phyloP scores from a whole-genome alignment of 805 yeast genomes.

The Starmerella khaoyaiensis region DNA sequence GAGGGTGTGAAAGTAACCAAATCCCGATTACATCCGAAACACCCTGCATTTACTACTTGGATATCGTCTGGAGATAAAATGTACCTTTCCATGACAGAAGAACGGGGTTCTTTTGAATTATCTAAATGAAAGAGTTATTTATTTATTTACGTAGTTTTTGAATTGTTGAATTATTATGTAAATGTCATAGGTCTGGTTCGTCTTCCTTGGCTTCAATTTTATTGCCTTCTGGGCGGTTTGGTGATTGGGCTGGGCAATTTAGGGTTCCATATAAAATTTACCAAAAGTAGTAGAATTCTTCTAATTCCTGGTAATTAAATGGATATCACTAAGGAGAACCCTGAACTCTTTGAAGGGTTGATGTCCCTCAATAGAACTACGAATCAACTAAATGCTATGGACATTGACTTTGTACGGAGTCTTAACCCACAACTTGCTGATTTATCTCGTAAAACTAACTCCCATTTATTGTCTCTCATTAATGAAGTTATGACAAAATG shows the following conservation, averaged over 20 bases:
- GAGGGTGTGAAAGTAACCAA: slow-evolving; percentile 10
- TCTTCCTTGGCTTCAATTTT: no score
- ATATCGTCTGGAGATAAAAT: slow-evolving; percentile 14
- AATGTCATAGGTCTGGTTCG: no score
- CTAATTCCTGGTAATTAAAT: slow-evolving; percentile 9
- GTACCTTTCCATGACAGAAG: slow-evolving; percentile 20
- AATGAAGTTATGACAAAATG: slow-evolving; percentile 22
- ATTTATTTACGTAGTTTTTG: no score
- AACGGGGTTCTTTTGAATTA: no score
- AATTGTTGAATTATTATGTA: no score
- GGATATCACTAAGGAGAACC: slow-evolving; percentile 18
- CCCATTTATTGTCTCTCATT: slow-evolving; percentile 23
- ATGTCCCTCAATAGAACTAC: slow-evolving; percentile 51
- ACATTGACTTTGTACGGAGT: slow-evolving; percentile 60
- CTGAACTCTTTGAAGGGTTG: slow-evolving; percentile 24
- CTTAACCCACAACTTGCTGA: slow-evolving; percentile 39
- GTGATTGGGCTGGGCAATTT: no score
- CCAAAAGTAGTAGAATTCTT: neutral
- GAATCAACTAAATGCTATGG: slow-evolving; percentile 60
- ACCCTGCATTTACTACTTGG: slow-evolving; percentile 27
- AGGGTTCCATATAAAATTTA: neutral
- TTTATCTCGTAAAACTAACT: slow-evolving; percentile 30
- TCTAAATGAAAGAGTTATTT: no score
- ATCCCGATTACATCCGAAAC: slow-evolving; percentile 21
- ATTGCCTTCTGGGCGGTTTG: no score